phyloP scores from a whole-genome alignment of 768 basidiomycete species.

The Psilocybe azurescens region DNA sequence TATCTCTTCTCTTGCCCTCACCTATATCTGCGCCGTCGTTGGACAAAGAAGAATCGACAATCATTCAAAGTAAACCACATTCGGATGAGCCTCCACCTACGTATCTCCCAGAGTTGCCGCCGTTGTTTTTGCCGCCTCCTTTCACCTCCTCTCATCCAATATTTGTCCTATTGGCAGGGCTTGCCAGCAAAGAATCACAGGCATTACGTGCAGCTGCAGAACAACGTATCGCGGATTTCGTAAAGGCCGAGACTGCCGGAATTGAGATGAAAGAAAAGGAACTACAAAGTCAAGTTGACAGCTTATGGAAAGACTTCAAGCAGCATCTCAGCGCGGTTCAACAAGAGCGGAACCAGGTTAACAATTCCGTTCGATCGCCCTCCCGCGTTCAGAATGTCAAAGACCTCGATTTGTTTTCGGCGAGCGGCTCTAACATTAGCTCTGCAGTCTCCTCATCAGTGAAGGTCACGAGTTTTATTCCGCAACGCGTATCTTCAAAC shows the following conservation, averaged over 20 bases:
- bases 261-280: conserved; percentile 59
- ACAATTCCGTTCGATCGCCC: conserved; percentile 22
- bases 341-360: conserved; percentile 32
- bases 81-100: conserved; percentile 32
- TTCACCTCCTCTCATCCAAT: conserved; percentile 78
- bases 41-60: conserved; percentile 27
- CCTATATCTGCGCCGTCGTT: conserved; percentile 28
- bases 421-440: conserved; percentile 24
- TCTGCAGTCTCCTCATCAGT: conserved; percentile 31
- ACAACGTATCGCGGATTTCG: conserved; percentile 56
- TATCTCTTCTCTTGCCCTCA: conserved; percentile 51
- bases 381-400: conserved; percentile 14
- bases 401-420: conserved; percentile 13
- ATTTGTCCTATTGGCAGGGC: conserved; percentile 65
- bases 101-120: conserved; percentile 58
- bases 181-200: conserved; percentile 61
- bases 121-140: conserved; percentile 76
- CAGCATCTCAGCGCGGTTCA: conserved; percentile 50
- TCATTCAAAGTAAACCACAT: conserved; percentile 25
- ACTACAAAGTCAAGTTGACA: conserved; percentile 62
- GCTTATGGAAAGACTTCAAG: conserved; percentile 65
- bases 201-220: conserved; percentile 61
- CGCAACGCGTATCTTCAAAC: conserved; percentile 46
- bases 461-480: conserved; percentile 62
- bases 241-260: conserved; percentile 58